Percentiles rank a stretch among this genome's conserved stretches.
Evolutionary conservation across 2,329 filamentous ascomycete species (phyloP).

Genomic region (Epichloe gansuensis): DNA sequence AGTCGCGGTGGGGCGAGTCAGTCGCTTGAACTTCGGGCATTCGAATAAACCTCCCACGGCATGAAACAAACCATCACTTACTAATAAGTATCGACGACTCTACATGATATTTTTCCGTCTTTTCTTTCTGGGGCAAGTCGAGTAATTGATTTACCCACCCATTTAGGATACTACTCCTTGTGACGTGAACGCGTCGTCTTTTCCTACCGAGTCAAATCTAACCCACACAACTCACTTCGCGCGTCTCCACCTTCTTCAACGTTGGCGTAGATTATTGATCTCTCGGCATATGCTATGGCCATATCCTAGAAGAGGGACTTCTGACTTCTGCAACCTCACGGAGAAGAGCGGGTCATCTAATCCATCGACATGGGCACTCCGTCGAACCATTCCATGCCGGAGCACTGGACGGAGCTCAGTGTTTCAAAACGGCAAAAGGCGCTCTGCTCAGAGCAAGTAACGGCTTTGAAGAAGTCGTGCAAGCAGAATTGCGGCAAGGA

Average conservation of each 20-base stretch:
- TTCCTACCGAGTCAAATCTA: no score
- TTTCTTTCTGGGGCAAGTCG: no score
- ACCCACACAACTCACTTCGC: no score
- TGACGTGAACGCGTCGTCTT: no score
- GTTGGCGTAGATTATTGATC: background rate
- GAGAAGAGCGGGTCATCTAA: background rate
- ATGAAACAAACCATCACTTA: no score
- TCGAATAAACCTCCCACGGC: no score
- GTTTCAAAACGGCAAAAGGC: constrained; percentile 18
- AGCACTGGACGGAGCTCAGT: constrained; percentile 27
- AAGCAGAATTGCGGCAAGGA: constrained; percentile 27
- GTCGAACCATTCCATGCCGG: constrained; percentile 19
- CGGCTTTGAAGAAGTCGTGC: constrained; percentile 30
- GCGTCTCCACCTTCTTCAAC: no score
- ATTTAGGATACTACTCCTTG: no score
- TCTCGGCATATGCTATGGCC: background rate
- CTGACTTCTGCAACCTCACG: background rate
- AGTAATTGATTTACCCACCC: no score
- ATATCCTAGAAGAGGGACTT: background rate
- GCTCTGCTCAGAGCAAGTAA: constrained; percentile 28
- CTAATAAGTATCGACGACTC: no score
- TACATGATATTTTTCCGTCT: no score
- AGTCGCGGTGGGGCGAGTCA: background rate
- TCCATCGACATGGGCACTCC: constrained; percentile 12
- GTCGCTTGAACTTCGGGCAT: constrained; percentile 5